phyloP scores from a whole-genome alignment of 495 filamentous ascomycete genomes.

The Neurospora sp. region DNA sequence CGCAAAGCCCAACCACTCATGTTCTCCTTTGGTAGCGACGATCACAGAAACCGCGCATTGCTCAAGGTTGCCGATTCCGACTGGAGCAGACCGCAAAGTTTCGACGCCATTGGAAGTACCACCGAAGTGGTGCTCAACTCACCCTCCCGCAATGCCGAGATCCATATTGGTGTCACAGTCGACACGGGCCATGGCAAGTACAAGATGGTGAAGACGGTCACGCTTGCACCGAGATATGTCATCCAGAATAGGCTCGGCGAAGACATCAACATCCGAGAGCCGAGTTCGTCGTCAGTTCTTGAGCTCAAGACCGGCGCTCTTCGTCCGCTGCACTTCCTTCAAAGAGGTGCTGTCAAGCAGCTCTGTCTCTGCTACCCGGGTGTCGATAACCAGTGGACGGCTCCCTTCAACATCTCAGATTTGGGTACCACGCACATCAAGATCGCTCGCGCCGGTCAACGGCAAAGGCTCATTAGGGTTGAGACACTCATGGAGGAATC shows the following conservation, averaged over 20 bases:
- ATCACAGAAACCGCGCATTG: constrained; percentile 78
- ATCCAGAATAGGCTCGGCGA: constrained; percentile 87
- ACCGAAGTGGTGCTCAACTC: constrained; percentile 76
- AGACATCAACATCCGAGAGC: constrained; percentile 80
- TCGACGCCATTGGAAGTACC: constrained; percentile 94
- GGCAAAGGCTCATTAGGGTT: constrained; percentile 76
- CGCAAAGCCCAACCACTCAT: constrained; percentile 80
- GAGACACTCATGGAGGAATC: constrained; percentile 86
- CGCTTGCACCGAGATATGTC: constrained; percentile 85
- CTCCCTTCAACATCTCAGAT: constrained; percentile 93
- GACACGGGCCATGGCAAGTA: constrained; percentile 93
- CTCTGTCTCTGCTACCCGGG: constrained; percentile 89
- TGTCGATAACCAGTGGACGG: constrained; percentile 95
- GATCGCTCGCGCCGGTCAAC: constrained; percentile 77
- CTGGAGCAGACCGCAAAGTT: constrained; percentile 96
- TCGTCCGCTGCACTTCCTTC: constrained; percentile 77
- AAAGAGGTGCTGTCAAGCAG: constrained; percentile 70
- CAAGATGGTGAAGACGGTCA: constrained; percentile 90
- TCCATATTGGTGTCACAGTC: constrained; percentile 82
- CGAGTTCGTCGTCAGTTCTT: constrained; percentile 71
- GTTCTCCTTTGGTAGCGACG: constrained; percentile 84
- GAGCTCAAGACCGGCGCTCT: constrained; percentile 64
- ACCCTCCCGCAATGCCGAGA: constrained; percentile 57
- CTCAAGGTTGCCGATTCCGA: constrained; percentile 77
- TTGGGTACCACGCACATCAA: constrained; percentile 88